Conservation (phyloP, 106 monocot species). For the Dendrobium catenatum region DNA sequence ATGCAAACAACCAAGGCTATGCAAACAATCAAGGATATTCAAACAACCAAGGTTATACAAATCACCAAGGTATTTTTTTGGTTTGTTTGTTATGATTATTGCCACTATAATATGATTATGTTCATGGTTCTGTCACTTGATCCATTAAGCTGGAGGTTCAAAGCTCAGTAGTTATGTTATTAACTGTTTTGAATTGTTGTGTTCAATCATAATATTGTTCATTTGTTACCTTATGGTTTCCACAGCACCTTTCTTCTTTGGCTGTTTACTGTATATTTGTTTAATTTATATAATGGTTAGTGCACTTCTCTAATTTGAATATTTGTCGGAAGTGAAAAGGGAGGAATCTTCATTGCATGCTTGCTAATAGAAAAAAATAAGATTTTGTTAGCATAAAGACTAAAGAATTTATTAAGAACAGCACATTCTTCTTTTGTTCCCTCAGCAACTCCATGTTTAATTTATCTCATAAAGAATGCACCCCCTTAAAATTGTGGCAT, state of each 20-base stretch:
- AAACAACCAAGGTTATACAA: slow-evolving; percentile 5
- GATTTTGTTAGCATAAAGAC: not conserved
- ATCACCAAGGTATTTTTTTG: not conserved
- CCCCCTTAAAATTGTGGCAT: not conserved
- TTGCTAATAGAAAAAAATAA: not conserved
- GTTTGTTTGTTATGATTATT: not conserved
- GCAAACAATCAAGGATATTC: slow-evolving; percentile 6
- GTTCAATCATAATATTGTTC: not conserved
- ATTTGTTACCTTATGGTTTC: not conserved
- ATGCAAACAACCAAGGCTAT: slow-evolving; percentile 5
- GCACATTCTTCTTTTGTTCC: not conserved
- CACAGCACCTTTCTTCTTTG: not conserved
- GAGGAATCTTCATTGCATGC: not conserved
- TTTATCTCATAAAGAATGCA: not conserved
- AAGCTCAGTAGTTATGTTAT: not conserved
- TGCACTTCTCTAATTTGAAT: not conserved
- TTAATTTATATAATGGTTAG: not conserved
- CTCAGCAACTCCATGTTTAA: not conserved
- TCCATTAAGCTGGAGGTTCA: not conserved
- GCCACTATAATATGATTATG: not conserved
- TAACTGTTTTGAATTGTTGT: not conserved
- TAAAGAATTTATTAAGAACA: not conserved
- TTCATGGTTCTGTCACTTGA: not conserved
- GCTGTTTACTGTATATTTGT: not conserved
- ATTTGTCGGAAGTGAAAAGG: not conserved